Conservation (phyloP, 768 basidiomycete species). For the Tricholoma flavovirens region DNA sequence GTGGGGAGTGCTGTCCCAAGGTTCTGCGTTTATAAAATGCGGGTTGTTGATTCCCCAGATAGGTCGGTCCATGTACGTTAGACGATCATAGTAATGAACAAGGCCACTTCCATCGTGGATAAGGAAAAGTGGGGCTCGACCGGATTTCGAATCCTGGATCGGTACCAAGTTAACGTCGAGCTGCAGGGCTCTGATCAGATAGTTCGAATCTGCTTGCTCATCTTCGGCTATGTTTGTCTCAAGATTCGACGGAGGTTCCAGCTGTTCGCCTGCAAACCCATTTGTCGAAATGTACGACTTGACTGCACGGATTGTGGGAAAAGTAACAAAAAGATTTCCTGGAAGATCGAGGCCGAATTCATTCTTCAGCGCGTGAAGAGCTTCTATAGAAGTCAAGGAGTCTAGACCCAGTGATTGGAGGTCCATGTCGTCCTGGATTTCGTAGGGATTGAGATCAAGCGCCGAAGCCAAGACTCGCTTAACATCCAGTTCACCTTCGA, state of each 20-base stretch:
- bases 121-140: constrained; percentile 46
- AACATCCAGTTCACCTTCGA: constrained; percentile 24
- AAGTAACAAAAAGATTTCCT: constrained; percentile 33
- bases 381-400: constrained; percentile 61
- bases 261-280: not conserved
- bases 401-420: constrained; percentile 54
- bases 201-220: not conserved
- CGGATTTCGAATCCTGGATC: constrained; percentile 30
- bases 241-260: not conserved
- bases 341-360: constrained; percentile 40
- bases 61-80: constrained; percentile 40
- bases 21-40: constrained; percentile 33
- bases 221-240: not conserved
- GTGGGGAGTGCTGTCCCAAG: constrained; percentile 43
- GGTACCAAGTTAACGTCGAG: constrained; percentile 26
- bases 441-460: constrained; percentile 35
- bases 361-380: constrained; percentile 39
- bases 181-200: constrained; percentile 14
- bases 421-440: constrained; percentile 39
- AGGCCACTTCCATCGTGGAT: constrained; percentile 74
- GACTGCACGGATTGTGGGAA: constrained; percentile 35
- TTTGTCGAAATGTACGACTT: constrained; percentile 23
- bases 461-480: constrained; percentile 38
- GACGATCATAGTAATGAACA: constrained; percentile 41
- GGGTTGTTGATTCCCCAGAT: constrained; percentile 64